phyloP scores from a whole-genome alignment of 768 basidiomycete genomes.

The Pholiota microspora region DNA sequence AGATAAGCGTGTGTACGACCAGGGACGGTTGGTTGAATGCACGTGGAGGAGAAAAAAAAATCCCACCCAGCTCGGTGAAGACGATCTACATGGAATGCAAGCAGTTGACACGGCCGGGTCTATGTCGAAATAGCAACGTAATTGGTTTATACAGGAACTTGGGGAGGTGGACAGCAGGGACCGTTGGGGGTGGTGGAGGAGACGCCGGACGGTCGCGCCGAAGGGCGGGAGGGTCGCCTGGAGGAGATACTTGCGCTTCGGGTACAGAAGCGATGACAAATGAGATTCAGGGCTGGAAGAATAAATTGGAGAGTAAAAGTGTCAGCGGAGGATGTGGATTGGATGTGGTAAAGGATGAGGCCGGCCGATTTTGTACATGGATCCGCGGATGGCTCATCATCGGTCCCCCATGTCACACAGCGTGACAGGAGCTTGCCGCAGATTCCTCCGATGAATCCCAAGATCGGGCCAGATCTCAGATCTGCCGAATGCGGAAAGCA shows the following conservation, averaged over 20 bases:
- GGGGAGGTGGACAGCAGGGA: neutral
- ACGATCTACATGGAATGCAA: neutral
- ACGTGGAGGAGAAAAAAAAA: too few relatives aligned
- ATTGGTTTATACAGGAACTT: neutral
- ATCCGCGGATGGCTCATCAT: constrained; percentile 4
- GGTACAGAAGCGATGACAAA: neutral
- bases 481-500: constrained; percentile 7
- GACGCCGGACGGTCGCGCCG: too few relatives aligned
- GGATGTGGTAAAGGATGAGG: neutral
- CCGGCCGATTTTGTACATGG: too few relatives aligned
- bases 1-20: too few relatives aligned
- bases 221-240: too few relatives aligned
- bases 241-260: too few relatives aligned
- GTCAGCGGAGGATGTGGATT: too few relatives aligned
- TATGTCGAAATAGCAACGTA: neutral
- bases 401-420: constrained; percentile 9
- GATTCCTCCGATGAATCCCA: constrained; percentile 18
- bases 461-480: constrained; percentile 16
- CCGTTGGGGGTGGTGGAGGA: neutral
- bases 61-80: too few relatives aligned
- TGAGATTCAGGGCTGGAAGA: neutral
- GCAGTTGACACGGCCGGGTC: neutral
- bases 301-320: too few relatives aligned
- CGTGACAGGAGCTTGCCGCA: constrained; percentile 16
- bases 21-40: too few relatives aligned